Evolutionary conservation across 179 eudicot genomes (phyloP), one percentile per base, ranked within the genome.

Genomic region (Sideroxylon spinosum): DNA sequence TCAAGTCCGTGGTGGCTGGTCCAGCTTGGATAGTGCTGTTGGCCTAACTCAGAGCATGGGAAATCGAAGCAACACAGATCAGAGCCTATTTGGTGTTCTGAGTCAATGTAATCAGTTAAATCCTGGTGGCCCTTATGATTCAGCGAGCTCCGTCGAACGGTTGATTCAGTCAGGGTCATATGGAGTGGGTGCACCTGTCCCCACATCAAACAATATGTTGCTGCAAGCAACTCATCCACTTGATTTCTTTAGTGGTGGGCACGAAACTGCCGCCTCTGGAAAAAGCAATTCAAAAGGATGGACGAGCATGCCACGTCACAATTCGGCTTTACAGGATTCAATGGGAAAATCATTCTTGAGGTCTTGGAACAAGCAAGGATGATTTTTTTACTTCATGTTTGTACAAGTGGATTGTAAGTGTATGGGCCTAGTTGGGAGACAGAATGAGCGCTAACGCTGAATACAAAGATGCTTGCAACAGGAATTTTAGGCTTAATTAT

Each of bases 81-180:
- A 93, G 85, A 87, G 92, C 83, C 86, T 91, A 16, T 91, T 76
- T 59, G 84, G 95, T 67, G 91, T 87, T 77, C 78, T 91, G 22
- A 80, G 95, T 73, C 97, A 90, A 28, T 89, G 89, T 81, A 89
- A 81, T 79, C 84, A 80, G 69, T 68, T 89, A 52, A 88, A 59
- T 49, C 79, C 89, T 17, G 83, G 80, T 74, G 82, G 83, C 9
- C 83, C 84, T 5, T 93, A 81, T 79, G 80, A 75, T 80, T 68
- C 87, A 77, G 50, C 80, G 57, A 84, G 81, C 57, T 68, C 92
- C 28, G 16, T 85, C 10, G 90, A 88, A 75, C 87, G 75, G 62
- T 83, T 86, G 17, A 82, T 87, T 73, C 86, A 82, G 75, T 71
- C 88, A 1, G 87, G 87, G 28, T 85, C 85, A 78, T 87, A 78